Percentiles rank a stretch among this genome's conserved stretches.
Conservation (phyloP, 495 filamentous ascomycete genomes). For the Thozetella sp. region DNA sequence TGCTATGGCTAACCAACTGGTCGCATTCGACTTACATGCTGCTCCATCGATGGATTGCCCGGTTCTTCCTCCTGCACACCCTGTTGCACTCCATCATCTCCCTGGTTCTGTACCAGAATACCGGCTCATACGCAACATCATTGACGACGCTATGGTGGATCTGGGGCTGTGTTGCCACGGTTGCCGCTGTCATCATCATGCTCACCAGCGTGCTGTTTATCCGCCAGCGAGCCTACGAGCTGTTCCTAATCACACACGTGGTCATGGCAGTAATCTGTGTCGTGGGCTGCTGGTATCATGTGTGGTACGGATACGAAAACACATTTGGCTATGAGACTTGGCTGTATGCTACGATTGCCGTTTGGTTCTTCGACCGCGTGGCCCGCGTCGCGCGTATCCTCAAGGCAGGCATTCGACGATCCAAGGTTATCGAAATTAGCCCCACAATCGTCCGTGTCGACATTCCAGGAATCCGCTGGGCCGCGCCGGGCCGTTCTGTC, state of each 20-base stretch:
- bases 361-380: slow-evolving; percentile 48
- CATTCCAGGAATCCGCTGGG: slow-evolving; percentile 31
- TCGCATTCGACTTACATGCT: slow-evolving; percentile 40
- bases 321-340: slow-evolving; percentile 42
- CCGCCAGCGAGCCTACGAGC: slow-evolving; percentile 34
- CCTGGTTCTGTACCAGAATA: slow-evolving; percentile 15
- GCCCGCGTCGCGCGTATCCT: slow-evolving; percentile 26
- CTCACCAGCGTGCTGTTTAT: slow-evolving; percentile 20
- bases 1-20: slow-evolving; percentile 46
- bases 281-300: slow-evolving; percentile 44
- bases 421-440: slow-evolving; percentile 31
- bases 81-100: slow-evolving; percentile 30
- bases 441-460: slow-evolving; percentile 31
- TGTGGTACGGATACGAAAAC: slow-evolving; percentile 16
- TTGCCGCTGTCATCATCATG: slow-evolving; percentile 15
- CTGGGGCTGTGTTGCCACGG: slow-evolving; percentile 41
- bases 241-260: slow-evolving; percentile 41
- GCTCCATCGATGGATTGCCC: slow-evolving; percentile 45
- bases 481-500: slow-evolving; percentile 23
- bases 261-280: slow-evolving; percentile 34
- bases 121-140: slow-evolving; percentile 15
- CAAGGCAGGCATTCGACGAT: slow-evolving; percentile 22
- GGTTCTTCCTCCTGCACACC: slow-evolving; percentile 31
- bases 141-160: slow-evolving; percentile 28
- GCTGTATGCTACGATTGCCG: slow-evolving; percentile 39